Evolutionary conservation across 2,329 filamentous ascomycete genomes (phyloP), one percentile per base, ranked within the genome.

Genomic region (Fusarium siculi): DNA sequence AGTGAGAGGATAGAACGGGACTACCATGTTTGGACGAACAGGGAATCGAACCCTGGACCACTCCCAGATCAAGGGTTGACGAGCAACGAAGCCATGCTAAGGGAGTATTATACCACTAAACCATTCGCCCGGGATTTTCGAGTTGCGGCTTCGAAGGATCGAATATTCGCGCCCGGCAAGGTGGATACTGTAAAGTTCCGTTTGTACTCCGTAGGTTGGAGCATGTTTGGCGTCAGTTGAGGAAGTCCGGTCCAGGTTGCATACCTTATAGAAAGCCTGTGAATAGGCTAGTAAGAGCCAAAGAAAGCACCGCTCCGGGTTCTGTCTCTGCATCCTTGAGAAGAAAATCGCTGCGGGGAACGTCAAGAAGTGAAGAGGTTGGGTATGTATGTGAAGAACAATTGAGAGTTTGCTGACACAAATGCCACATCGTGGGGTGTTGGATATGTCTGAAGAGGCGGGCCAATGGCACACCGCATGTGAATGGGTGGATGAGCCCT

Each of bases 31-130:
- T 76, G 73, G 75, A 76, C 63, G 71, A 73, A 76, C 72, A 75
- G 74, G 70, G 72, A 75, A 74, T 76, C 70, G 73, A 75, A 72
- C 74, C 68, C 74, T 70, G 73, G 73, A 74, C 66, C 57, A 68
- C 66, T 69, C 66, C 66, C 66, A 56, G 39, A 46, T 44, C 15
- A 28, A 19, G 32, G 12, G 19, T 21, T 49, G 23, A 14, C 32
- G 42, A 40, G 36, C 30, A 58, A 57, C 30, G 52, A 69, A 69
- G 18, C 32, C 40, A 67, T 76, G 74, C 74, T 75, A 76, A 76
- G 70, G 67, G 74, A 76, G 74, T 76, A 76, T 76, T 76, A 75
- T 76, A 74, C 68, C 74, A 76, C 75, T 75, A 77, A 77, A 75
- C 74, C 72, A 77, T 77, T 77, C 75, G 74, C 75, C 75, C 74